Base-by-base conservation (phyloP, 305 asterid species). In the Solanum hybrid region DNA sequence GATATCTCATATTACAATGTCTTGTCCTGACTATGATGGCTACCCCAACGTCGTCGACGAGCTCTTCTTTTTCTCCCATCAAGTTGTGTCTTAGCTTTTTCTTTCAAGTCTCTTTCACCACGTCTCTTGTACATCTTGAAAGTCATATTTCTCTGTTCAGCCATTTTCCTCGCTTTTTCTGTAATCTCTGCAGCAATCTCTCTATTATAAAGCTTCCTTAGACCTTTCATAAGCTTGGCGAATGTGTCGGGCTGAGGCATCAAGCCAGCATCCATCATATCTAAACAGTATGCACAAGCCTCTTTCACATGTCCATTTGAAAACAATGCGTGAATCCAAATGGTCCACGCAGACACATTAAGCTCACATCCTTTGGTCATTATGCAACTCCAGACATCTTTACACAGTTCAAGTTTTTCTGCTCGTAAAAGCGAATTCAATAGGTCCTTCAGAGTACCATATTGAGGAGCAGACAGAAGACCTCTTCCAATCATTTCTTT, bases 161-260 rank as follows among this genome's bases (percentile, higher is more conserved):
- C 99, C 99, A 97, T 95, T 90, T 92, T 89, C 92, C 95, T 92
- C 20, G 95, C 97, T 90, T 96, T 96, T 91, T 95, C 99, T 2
- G 98, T 96, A 91, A 97, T 97, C 95, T 97, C 99, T 4, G 94
- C 99, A 1, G 98, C 98, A 88, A 97, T 92, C 90, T 93, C 91
- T 92, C 99, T 92, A 76, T 97, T 97, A 90, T 95, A 96, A 90
- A 97, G 92, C 94, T 97, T 96, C 89, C 89, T 94, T 20, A 97
- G 85, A 90, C 99, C 99, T 69, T 90, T 88, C 95, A 97, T 96
- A 36, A 96, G 98, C 94, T 93, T 97, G 4, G 99, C 97, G 92
- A 95, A 97, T 16, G 99, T 97, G 91, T 96, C 99, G 1, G 99
- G 99, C 92, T 97, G 99, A 90, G 99, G 99, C 99, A 97, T 96